Evolutionary conservation across 1,284 basidiomycete genomes (phyloP).

Genomic region (Porodaedalea pini): DNA sequence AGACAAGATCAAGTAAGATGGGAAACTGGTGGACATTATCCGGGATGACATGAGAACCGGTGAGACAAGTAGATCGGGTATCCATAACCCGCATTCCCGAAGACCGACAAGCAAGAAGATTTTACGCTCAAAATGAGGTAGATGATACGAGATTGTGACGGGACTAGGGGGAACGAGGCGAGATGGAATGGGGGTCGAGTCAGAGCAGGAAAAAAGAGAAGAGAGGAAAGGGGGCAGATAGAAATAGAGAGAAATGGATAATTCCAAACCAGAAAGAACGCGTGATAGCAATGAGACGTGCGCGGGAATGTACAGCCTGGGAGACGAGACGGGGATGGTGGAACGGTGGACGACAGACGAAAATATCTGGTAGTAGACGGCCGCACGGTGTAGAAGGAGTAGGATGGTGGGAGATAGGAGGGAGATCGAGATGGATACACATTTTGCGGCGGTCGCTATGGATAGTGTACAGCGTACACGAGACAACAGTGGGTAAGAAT

Average conservation of each 20-base stretch:
- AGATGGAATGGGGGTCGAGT: neutral
- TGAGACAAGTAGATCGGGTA: neutral
- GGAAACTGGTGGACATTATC: neutral
- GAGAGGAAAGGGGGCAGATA: neutral
- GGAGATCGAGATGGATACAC: neutral
- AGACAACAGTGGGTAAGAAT: conserved; percentile 1
- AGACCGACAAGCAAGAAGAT: neutral
- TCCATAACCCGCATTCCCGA: neutral
- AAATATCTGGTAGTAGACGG: neutral
- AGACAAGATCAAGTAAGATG: neutral
- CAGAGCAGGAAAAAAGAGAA: neutral
- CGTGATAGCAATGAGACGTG: neutral
- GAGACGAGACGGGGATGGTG: neutral
- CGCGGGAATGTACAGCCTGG: neutral
- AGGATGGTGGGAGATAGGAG: neutral
- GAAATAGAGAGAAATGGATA: neutral
- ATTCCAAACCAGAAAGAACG: neutral
- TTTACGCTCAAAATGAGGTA: neutral
- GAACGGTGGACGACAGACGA: neutral
- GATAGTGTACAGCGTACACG: conserved; percentile 2
- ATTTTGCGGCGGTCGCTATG: neutral
- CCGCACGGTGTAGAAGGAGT: neutral
- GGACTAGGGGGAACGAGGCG: neutral
- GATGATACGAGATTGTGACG: neutral
- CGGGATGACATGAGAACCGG: neutral